Evolutionary conservation across 805 yeast genomes (phyloP), one percentile per base, ranked within the genome.

Genomic region (Metschnikowia henanensis): DNA sequence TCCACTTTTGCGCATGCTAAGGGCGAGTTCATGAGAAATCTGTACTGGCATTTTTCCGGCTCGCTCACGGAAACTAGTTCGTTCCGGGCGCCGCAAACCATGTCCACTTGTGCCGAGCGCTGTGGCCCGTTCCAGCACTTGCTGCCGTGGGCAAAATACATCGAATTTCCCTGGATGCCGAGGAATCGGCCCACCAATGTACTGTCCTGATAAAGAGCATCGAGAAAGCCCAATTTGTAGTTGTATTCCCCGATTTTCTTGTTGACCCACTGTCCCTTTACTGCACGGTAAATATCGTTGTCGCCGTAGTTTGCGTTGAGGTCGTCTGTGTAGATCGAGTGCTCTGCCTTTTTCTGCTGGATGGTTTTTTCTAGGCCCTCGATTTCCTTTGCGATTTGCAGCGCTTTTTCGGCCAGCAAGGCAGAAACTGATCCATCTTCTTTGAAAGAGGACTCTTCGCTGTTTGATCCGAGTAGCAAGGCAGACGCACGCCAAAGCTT

Each of bases 61-160:
- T 94, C 99, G 32, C 83, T 72, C 8, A 92, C 95, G 3, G 79
- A 61, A n/a, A 84, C 43, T 19, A 89, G 61, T 43, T 73, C 69
- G 36, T 76, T 68, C 3, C 68, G 64, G 2, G 72, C 65, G 0
- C 95, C 95, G 65, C 99, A 94, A 15, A 70, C 68, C 42, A 91
- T 58, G 18, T 70, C 69, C 1, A 87, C 83, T 7, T 61, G 65
- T 1, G 88, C 91, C 26, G 84, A 76, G 61, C 99, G 79, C 22
- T 69, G 61, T 4, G 97, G 97, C 0, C 99, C 99, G 60, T 90
- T 87, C 97, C 98, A 92, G 64, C 99, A 94, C 58, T 74, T 77
- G 32, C 81, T 82, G 17, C 99, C 99, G 16, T 70, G 58, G 4
- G 62, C 68, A 58, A 72, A 94, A 25, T 67, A 66, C 54, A 64